Base-by-base conservation (phyloP, 148 eudicot genomes). In the Gaultheria prostrata region DNA sequence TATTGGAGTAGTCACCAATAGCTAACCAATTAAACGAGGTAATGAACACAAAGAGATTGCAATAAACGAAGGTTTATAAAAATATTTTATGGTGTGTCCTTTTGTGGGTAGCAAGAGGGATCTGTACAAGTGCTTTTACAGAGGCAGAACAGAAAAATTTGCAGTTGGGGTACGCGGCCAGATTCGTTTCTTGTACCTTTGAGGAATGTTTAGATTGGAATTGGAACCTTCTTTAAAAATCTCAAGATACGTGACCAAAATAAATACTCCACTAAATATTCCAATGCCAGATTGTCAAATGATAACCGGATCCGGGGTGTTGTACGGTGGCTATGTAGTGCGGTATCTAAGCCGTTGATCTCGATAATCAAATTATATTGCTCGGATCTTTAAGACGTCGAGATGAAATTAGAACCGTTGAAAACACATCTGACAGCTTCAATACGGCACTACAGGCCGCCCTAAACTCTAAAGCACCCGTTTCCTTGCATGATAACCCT, bases 111-210 rank as follows among this genome's bases (percentile, higher is more conserved):
- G 8, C 21, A 59, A 73, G 15, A 71, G 26, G 26, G 79, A 78
- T 79, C 70, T 84, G 51, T 43, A 33, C 35, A 45, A 18, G 53
- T 8, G 43, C 32, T 30, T 63, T 6, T 1, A 77, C 80, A 28
- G 71, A 57, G 53, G 30, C 28, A 28, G 48, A 83, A 65, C 21
- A 63, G 73, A 57, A 9, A 83, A n/a, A 70, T 45, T 67, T 72
- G 79, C 69, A 57, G 86, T 71, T 79, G 67, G 35, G 72, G 11
- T 71, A 57, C 21, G 15, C 24, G 54, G 24, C 48, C 70, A 14
- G 61, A 84, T 84, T 57, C 83, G 86, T 84, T 84, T 84, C 86
- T 32, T 80, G 74, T 57, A 57, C 78, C 54, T 1, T 45, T 4
- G 26, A 20, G 50, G 86, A 80, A 79, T 84, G 72, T 79, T 83